phyloP scores from a whole-genome alignment of 768 basidiomycete genomes.

The Gyrodon lividus region DNA sequence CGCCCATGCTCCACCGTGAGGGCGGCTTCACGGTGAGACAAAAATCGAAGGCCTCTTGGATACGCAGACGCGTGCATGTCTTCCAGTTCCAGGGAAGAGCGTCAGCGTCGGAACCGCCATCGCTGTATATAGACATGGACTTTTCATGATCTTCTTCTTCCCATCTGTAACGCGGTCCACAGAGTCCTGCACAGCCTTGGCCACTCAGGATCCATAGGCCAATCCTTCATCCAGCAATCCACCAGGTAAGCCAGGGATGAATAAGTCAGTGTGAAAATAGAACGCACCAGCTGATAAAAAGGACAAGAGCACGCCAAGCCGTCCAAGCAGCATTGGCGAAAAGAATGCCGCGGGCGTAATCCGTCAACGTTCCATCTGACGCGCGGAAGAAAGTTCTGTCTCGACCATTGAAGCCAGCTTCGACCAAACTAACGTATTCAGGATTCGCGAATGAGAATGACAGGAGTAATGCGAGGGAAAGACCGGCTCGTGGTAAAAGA shows the following conservation, averaged over 20 bases:
- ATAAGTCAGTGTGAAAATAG: not conserved
- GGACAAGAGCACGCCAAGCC: constrained; percentile 68
- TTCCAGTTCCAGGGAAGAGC: constrained; percentile 80
- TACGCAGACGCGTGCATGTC: constrained; percentile 62
- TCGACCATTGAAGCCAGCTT: constrained; percentile 48
- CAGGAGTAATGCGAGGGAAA: constrained; percentile 71
- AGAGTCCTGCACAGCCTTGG: constrained; percentile 75
- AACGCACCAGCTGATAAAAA: constrained; percentile 65
- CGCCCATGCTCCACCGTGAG: constrained; percentile 35
- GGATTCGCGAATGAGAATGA: constrained; percentile 54
- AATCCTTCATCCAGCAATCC: constrained; percentile 43
- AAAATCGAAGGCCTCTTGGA: constrained; percentile 81
- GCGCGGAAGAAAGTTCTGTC: constrained; percentile 75
- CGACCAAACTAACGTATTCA: constrained; percentile 44
- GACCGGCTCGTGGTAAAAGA: constrained; percentile 80
- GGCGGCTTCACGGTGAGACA: constrained; percentile 52
- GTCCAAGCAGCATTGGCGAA: constrained; percentile 82
- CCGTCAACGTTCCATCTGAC: constrained; percentile 63
- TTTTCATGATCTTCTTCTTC: constrained; percentile 77
- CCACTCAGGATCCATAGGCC: constrained; percentile 80
- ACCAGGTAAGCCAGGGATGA: not conserved
- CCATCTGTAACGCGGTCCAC: constrained; percentile 82
- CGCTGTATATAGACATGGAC: constrained; percentile 48
- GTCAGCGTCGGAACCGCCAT: constrained; percentile 40
- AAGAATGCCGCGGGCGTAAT: constrained; percentile 77